These are phyloP conservation scores for Xylariales sp. DNA, from an alignment of 2,329 filamentous ascomycete species.

Conservation along the genomic window DNA sequence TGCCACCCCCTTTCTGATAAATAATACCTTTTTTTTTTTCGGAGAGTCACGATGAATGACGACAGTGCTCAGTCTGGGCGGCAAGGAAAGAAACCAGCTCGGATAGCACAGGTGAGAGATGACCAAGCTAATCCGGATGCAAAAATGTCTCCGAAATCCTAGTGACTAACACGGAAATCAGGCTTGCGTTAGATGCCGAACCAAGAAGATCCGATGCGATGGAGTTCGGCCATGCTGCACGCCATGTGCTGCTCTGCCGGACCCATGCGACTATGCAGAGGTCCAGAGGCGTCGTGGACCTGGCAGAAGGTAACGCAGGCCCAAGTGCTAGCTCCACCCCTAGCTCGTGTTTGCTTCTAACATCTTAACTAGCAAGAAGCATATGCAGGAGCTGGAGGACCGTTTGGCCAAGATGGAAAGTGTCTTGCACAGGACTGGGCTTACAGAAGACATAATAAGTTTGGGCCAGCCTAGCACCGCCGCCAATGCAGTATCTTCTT, in stretches of 20 bases:
- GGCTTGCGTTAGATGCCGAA: neutral
- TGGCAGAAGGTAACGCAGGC: slow-evolving; percentile 1
- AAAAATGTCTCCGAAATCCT: too few species aligned
- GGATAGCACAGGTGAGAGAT: too few species aligned
- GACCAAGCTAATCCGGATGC: too few species aligned
- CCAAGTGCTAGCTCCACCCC: neutral
- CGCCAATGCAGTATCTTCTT: too few species aligned
- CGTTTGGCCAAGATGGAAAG: slow-evolving; percentile 1
- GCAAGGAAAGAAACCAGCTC: too few species aligned
- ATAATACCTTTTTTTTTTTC: too few species aligned
- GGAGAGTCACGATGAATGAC: too few species aligned
- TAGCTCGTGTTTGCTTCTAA: neutral
- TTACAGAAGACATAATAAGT: neutral
- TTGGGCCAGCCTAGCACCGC: too few species aligned
- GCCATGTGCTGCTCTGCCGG: neutral
- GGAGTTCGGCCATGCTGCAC: neutral
- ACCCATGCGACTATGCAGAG: neutral
- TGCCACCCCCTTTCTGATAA: too few species aligned
- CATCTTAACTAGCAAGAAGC: neutral
- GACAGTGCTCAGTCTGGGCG: too few species aligned
- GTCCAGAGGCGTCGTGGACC: neutral
- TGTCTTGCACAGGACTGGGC: neutral
- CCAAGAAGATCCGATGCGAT: slow-evolving; percentile 2
- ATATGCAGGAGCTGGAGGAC: slow-evolving; percentile 1
- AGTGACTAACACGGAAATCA: too few species aligned